Base-by-base conservation (phyloP, 805 yeast species). In the Blastobotrys chiropterorum region DNA sequence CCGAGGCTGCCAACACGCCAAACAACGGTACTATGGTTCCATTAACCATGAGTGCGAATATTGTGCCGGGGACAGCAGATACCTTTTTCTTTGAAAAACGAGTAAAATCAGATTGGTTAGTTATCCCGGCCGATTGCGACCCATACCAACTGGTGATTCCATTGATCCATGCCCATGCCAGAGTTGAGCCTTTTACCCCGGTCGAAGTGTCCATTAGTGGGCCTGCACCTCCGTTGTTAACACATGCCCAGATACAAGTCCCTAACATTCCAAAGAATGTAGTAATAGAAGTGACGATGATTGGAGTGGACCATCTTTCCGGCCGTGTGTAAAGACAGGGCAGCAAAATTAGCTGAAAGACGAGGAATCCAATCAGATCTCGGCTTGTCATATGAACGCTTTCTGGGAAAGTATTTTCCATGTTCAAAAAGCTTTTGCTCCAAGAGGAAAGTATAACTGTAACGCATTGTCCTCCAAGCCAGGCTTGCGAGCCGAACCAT, bases 401-500 rank as follows among this genome's bases (percentile, higher is more conserved):
- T 34, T 60, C 67, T 38, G 70, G 76, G 43, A 72, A 59, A 2
- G 73, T 69, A 58, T 75, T 72, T 50, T 66, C 62, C 62, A 76
- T 64, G 41, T 62, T 65, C 59, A 67, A 59, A 58, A 67, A 77
- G 11, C 66, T 58, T 13, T 71, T 65, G 55, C 72, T 70, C 61
- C 72, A 19, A 13, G 72, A 62, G n/a, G 72, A 64, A 14, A 76
- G 53, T 20, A 75, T 61, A 17, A 69, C 64, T 17, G 69, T 66
- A 3, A 76, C 58, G 46, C 76, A 65, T 44, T 70, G 70, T 3
- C 77, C 80, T 46, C 81, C 80, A 14, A 75, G 67, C 60, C 67
- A 77, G 0, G 78, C 64, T 53, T 75, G 78, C 7, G 72, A 70
- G 2, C 75, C 73, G 54, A 67, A 74, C 76, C 78, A 77, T 41